Percentiles rank a stretch among this genome's conserved stretches.
Conservation (phyloP, 208 protist genomes). For the Leishmania major region DNA sequence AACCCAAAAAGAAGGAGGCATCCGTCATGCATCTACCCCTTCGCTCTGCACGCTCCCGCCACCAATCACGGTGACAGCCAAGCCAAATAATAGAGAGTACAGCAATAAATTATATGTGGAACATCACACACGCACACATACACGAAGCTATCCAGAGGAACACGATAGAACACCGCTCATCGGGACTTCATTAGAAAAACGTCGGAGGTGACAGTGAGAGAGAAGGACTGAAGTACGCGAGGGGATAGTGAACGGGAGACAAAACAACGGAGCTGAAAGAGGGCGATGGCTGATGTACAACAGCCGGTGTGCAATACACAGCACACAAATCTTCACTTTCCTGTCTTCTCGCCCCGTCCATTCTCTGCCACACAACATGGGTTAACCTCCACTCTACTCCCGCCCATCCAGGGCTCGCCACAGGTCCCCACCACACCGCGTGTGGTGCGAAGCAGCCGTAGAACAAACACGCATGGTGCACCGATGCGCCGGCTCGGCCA, state of each 20-base stretch:
- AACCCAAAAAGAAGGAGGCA: background rate
- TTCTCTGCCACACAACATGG: background rate
- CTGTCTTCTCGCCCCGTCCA: background rate
- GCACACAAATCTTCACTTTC: background rate
- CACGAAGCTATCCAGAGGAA: background rate
- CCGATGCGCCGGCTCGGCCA: no score
- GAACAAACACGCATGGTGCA: no score
- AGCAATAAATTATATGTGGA: background rate
- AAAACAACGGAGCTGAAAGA: background rate
- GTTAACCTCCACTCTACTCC: background rate
- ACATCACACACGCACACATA: background rate
- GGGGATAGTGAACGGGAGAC: background rate
- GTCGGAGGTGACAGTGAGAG: background rate
- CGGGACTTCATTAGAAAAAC: background rate
- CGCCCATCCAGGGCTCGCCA: background rate
- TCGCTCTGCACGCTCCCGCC: background rate
- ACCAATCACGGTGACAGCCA: background rate
- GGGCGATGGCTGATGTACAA: background rate
- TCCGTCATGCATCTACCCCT: background rate
- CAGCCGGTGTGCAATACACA: background rate
- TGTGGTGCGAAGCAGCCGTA: background rate
- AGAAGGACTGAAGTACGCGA: background rate
- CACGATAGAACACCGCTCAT: background rate
- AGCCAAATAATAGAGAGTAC: background rate
- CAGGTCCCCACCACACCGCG: background rate